Base-by-base conservation (phyloP, 1,139 yeast genomes). In the Taiozyma sp. region DNA sequence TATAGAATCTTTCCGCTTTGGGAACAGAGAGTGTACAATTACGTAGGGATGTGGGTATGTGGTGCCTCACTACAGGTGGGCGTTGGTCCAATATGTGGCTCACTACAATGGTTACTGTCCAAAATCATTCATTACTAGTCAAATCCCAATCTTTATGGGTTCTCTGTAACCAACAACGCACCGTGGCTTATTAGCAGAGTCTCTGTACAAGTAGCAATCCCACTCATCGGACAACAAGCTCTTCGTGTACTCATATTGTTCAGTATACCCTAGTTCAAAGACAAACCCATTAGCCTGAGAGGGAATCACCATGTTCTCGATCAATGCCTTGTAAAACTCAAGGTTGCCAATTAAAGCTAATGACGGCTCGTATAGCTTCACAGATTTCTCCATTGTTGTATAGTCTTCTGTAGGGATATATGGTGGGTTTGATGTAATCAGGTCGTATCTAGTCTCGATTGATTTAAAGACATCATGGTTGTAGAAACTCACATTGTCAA, bases 381-480 rank as follows among this genome's bases (percentile, higher is more conserved):
- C 98, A 0, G 96, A 85, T 45, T 66, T 67, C 50, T 82, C 85
- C 54, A 77, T 54, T 45, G 66, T 46, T 49, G 62, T 59, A 60
- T 78, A 80, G 38, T 80, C 81, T 0, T 60, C 48, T 3, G 48
- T 19, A 0, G 92, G 83, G 10, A 93, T 84, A 63, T 93, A 93
- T 0, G 99, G 99, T 1, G 99, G 99, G 61, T 93, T 93, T 24
- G 96, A 80, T 0, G 86, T 78, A 1, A 93, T 65, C 5, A 92
- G 51, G 56, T 87, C 88, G 32, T 41, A 43, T 19, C 9, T 13
- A 4, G 41, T 8, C 8, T 19, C 24, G 10, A 38, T 38, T 14
- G 22, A 13, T 10, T 10, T 22, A 19, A 38, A 38, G 23, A 38
- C 41, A 22, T 38, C 14, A 19, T 38, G 41, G 8, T 38, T 23